These are phyloP conservation scores for Bromus sterilis DNA, from an alignment of 176 grass and related monocot genomes.

Conservation along the genomic window DNA sequence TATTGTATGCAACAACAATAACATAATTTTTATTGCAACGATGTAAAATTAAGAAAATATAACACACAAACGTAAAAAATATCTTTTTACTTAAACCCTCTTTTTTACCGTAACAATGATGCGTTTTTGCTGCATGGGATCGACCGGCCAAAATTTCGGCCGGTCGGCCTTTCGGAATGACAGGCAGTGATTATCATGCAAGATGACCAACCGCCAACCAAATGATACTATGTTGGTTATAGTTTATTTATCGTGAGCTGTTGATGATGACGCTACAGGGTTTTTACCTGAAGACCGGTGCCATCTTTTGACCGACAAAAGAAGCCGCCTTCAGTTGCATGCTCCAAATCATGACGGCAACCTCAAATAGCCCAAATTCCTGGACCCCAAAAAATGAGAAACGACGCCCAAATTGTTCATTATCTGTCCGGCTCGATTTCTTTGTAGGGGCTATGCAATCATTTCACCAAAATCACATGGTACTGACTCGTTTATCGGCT, in stretches of 20 bases:
- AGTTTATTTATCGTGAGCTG: neutral
- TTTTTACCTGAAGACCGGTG: slow-evolving; percentile 30
- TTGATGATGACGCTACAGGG: neutral
- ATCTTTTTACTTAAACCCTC: too few species aligned
- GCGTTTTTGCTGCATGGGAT: too few species aligned
- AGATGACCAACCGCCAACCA: slow-evolving; percentile 34
- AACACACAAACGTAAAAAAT: too few species aligned
- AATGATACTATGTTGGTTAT: slow-evolving; percentile 16
- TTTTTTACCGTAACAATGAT: too few species aligned
- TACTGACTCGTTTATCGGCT: neutral
- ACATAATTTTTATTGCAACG: too few species aligned
- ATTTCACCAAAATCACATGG: neutral
- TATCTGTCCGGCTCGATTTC: neutral
- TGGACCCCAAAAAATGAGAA: neutral
- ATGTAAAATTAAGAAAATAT: too few species aligned
- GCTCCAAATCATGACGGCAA: slow-evolving; percentile 13
- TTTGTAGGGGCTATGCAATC: neutral
- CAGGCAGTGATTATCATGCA: neutral
- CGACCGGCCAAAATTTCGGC: too few species aligned
- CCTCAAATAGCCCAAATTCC: neutral
- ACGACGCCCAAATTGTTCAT: neutral
- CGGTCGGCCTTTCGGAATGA: neutral
- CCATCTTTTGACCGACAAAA: slow-evolving; percentile 29
- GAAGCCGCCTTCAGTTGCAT: neutral
- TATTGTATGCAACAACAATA: too few species aligned